A percentile compares a stretch with the other conserved stretches of the same genome.
These are phyloP conservation scores for Cryptococcus floricola DNA, from an alignment of 1,284 basidiomycete genomes.

Conservation along the genomic window DNA sequence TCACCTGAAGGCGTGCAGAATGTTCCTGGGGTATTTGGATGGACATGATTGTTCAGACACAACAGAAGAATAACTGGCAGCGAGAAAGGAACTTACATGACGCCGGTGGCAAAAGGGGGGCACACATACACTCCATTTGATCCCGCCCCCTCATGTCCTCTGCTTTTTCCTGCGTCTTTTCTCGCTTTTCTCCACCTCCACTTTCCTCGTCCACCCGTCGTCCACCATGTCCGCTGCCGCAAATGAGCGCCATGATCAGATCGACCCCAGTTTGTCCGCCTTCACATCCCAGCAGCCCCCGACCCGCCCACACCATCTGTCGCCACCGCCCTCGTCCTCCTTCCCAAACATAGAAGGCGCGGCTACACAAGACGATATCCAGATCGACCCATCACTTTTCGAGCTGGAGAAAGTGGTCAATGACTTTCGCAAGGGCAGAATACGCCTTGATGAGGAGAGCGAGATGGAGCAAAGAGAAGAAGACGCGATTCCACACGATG, in stretches of 20 bases:
- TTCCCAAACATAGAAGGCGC: background rate
- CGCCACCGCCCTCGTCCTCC: background rate
- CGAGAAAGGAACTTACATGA: background rate
- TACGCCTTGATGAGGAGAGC: constrained; percentile 11
- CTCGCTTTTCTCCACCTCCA: constrained; percentile 5
- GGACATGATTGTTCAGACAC: constrained; percentile 8
- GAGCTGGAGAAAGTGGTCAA: constrained; percentile 37
- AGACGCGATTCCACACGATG: background rate
- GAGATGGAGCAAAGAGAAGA: background rate
- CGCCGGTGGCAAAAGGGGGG: background rate
- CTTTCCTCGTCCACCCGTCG: constrained; percentile 3
- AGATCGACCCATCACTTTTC: constrained; percentile 35
- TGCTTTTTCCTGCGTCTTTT: constrained; percentile 1
- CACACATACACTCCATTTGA: background rate
- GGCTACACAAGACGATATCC: background rate
- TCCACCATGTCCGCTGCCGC: constrained; percentile 4
- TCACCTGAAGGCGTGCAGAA: constrained; percentile 25
- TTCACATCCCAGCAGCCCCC: constrained; percentile 10
- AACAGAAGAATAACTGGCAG: background rate
- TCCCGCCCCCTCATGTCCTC: background rate
- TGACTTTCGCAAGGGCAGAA: constrained; percentile 28
- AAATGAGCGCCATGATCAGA: background rate
- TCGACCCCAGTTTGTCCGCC: constrained; percentile 12
- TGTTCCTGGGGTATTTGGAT: constrained; percentile 16
- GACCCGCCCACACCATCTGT: background rate